Base-by-base conservation (phyloP, 805 yeast species). In the Barnettozyma pratensis region DNA sequence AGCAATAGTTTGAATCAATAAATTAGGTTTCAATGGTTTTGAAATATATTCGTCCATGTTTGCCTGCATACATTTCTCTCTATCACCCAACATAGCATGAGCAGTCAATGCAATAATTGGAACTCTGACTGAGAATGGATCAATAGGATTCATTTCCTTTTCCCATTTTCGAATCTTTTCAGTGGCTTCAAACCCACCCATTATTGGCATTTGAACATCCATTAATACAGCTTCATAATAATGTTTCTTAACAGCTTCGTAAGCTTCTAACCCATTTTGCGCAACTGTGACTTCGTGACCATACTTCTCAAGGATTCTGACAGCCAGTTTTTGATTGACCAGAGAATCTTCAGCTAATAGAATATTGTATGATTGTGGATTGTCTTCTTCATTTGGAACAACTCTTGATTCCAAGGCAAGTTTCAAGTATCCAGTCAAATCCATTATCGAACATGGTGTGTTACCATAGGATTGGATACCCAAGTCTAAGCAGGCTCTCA, bases 151-250 rank as follows among this genome's bases (percentile, higher is more conserved):
- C 30, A 81, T 75, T 66, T 83, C 85, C 70, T 76, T 80, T 67
- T 88, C 96, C 94, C 95, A 87, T 61, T 85, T 90, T 56, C 96
- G 73, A 47, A 88, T 88, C 64, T 81, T 80, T 43, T 84, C 87
- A 2, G 96, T 87, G 3, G 96, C 95, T 62, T 88, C 96, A 64
- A 88, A 88, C 0, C 96, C 96, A 31, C 96, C 96, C 92, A 88
- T 89, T 8, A 87, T 87, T 7, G 96, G 96, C 96, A 88, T 88
- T 65, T 88, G 96, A 42, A 88, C 96, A 69, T 88, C 96, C 96
- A 88, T 88, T 56, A 88, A 75, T n/a, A 88, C 85, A 40, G 85
- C 91, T 62, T 88, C 96, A 63, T 83, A 88, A 40, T 76, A 73
- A 53, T 76, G 78, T 54, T 76, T 73, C 62, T 82, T 74, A 39